Percentiles rank a stretch among this genome's conserved stretches.
These are phyloP conservation scores for Phytophthora fragariae DNA, from an alignment of 352 stramenopile species.

Conservation along the genomic window DNA sequence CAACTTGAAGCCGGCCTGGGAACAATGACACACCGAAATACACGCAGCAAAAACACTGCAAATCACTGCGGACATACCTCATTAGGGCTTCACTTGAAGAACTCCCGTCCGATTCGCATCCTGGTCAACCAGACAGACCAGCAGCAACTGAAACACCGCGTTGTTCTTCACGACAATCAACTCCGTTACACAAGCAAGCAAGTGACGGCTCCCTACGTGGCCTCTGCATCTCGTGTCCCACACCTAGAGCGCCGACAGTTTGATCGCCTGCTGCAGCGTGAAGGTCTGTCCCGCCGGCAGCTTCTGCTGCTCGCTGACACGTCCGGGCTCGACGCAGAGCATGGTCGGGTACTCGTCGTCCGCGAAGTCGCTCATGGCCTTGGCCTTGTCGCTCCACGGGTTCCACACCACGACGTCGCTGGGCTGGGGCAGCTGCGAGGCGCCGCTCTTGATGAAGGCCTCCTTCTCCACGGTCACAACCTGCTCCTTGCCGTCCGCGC, in stretches of 20 bases:
- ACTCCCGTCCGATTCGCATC: not conserved
- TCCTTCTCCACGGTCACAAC: conserved; percentile 82
- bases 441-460: conserved; percentile 61
- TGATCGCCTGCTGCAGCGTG: conserved; percentile 75
- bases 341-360: conserved; percentile 96
- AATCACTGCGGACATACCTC: not conserved
- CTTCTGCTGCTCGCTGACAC: conserved; percentile 75
- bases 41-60: not conserved
- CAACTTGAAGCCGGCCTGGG: not conserved
- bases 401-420: conserved; percentile 95
- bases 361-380: conserved; percentile 94
- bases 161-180: conserved; percentile 23
- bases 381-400: conserved; percentile 94
- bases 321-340: conserved; percentile 96
- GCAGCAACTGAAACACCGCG: conserved; percentile 8
- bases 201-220: not conserved
- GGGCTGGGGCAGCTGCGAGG: conserved; percentile 37
- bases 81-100: not conserved
- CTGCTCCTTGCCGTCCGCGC: conserved; percentile 51
- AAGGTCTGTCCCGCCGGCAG: conserved; percentile 63
- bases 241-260: conserved; percentile 58
- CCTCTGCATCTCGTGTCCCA: not conserved
- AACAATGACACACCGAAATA: conserved; percentile 30
- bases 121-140: not conserved
- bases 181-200: conserved; percentile 22